Evolutionary conservation across 2,329 filamentous ascomycete genomes (phyloP), one percentile per base, ranked within the genome.

Genomic region (Metarhizium humberi): DNA sequence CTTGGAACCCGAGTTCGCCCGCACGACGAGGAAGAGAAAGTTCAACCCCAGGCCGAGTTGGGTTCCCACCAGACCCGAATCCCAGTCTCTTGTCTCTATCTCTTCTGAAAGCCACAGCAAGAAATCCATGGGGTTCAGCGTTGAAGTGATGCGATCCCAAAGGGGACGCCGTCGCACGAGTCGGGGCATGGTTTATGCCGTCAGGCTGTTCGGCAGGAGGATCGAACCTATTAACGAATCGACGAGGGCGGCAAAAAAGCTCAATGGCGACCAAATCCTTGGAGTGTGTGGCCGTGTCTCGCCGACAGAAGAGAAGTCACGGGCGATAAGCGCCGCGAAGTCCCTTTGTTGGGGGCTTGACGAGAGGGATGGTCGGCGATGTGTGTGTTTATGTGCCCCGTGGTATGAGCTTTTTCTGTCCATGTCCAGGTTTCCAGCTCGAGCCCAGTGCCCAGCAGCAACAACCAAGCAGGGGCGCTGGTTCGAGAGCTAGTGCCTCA

Each of bases 71-170:
- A 84, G 74, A 61, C 88, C 86, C 20, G 92, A 90, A 62, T 96
- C 89, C 85, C 91, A 95, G 63, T 96, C 89, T 66, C 87, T 86
- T 32, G 90, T 90, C 68, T 96, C 92, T 57, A 99, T 80, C 72
- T 96, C 90, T 69, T 97, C 92, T 0, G 90, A 95, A 2, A 95
- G 72, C 88, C 90, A 96, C 18, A 99, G 82, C 54, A 94, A 74
- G 66, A 92, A 88, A 72, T 99, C 94, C 74, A 88, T 86, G 3
- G 90, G 90, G 66, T 97, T 92, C 57, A 96, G 75, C 69, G 84
- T 84, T 55, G 88, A 79, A 67, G 84, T 84, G 69, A 97, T 80
- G 69, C 92, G 89, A 78, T 97, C 87, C 34, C 74, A 68, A 62
- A 96, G 80, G 68, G 94, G 86, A 68, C 83, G 84, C 64, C 84